Base-by-base conservation (phyloP, 139 green algal species). In the Ulvella scutata region DNA sequence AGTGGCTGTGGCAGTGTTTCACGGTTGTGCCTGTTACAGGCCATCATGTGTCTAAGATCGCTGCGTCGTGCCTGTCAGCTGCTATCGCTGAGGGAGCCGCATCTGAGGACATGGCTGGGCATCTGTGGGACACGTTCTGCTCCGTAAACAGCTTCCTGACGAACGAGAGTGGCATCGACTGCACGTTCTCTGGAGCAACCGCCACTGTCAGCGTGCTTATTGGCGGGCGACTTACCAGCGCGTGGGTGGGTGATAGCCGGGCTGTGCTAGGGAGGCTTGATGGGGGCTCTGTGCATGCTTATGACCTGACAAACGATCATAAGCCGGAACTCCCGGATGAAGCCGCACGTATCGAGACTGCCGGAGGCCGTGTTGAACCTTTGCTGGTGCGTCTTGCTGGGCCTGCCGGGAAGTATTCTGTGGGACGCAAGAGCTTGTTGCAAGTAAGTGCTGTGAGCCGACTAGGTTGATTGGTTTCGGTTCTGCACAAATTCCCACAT, bases 171-270 rank as follows among this genome's bases (percentile, higher is more conserved):
- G 76, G 72, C 26, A 84, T 94, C 31, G 86, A 94, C 79, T 90
- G 83, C 75, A 83, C 91, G 75, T 90, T 95, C 78, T 95, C 88
- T 78, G 92, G 92, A 37, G 90, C 79, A 61, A 96, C 92, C 0
- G 87, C 87, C 2, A 87, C 91, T 23, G 79, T 95, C 3, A 84
- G 74, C 38, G 79, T 92, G 59, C 75, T 95, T 26, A 73, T 84
- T 77, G 83, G 83, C 31, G 76, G 72, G 26, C 84, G 75, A 51
- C 79, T 97, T 10, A 90, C 82, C 36, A 84, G 83, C 1, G 90
- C 88, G 2, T 97, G 92, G 93, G 91, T 95, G 36, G 93, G 93
- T 7, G 93, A 97, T 83, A 93, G 84, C 31, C 80, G 90, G 9
- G 88, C 81, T 1, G 86, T 94, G 36, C 39, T 94, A 33, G 83